Evolutionary conservation across 768 basidiomycete species (phyloP).

Genomic region (Kwoniella dendrophila): DNA sequence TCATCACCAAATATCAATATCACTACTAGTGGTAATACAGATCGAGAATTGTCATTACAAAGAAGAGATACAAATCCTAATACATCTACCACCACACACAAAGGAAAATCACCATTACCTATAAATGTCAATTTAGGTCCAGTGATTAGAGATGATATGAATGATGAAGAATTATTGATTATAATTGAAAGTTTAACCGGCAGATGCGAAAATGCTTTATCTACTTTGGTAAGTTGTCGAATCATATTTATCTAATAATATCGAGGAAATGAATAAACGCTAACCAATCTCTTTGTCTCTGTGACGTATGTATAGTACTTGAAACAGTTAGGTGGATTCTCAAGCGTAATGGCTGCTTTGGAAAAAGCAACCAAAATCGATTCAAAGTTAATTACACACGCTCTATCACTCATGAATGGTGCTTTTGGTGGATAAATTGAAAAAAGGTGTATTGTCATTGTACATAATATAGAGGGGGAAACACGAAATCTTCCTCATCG

Average conservation of each 20-base stretch:
- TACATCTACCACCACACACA: background rate
- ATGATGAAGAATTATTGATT: slow-evolving; percentile 71
- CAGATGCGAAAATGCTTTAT: slow-evolving; percentile 74
- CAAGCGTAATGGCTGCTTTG: slow-evolving; percentile 48
- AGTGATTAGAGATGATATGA: slow-evolving; percentile 67
- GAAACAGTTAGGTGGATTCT: slow-evolving; percentile 54
- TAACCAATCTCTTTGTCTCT: background rate
- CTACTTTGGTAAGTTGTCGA: slow-evolving; percentile 50
- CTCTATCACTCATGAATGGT: slow-evolving; percentile 47
- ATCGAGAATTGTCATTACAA: no score
- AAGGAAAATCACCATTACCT: background rate
- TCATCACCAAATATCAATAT: no score
- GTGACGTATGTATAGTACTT: slow-evolving; percentile 37
- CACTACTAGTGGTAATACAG: no score
- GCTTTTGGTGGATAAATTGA: slow-evolving; percentile 14
- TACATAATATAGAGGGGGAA: no score
- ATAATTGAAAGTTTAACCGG: slow-evolving; percentile 75
- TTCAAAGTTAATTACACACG: slow-evolving; percentile 46
- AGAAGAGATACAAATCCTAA: background rate
- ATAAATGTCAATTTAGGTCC: slow-evolving; percentile 58
- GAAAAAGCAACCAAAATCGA: slow-evolving; percentile 51
- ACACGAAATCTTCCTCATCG: background rate
- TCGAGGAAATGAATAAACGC: background rate
- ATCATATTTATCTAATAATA: background rate
- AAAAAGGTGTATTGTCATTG: background rate